Percentiles rank a stretch among this genome's conserved stretches.
Conservation (phyloP, 2,329 filamentous ascomycete genomes). For the Phyllosticta paracitricarpa region DNA sequence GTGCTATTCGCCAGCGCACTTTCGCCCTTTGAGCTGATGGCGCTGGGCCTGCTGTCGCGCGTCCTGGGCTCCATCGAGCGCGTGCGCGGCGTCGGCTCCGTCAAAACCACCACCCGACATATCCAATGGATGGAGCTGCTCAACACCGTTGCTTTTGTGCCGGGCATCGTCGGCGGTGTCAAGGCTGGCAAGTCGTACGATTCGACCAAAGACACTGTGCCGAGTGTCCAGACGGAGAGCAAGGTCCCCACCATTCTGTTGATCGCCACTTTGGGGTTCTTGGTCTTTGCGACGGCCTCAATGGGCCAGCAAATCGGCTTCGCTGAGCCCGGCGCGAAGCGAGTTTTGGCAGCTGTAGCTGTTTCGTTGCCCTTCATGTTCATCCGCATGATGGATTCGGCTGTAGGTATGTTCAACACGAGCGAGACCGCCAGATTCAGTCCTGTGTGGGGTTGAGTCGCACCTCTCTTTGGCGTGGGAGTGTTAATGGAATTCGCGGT, state of each 20-base stretch:
- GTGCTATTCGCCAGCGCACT: conserved; percentile 6
- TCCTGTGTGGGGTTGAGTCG: neutral
- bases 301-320: neutral
- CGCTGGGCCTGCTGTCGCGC: conserved; percentile 6
- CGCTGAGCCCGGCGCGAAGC: conserved; percentile 6
- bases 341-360: neutral
- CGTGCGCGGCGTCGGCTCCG: neutral
- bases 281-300: neutral
- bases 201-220: neutral
- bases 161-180: conserved; percentile 2
- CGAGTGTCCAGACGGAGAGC: neutral
- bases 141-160: neutral
- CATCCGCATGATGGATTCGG: neutral
- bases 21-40: conserved; percentile 3
- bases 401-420: neutral
- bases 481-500: conserved; percentile 4
- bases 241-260: neutral
- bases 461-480: neutral
- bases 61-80: neutral
- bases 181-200: neutral
- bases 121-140: conserved; percentile 1
- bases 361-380: conserved; percentile 2
- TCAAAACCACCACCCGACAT: conserved; percentile 1
- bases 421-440: neutral
- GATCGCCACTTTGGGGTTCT: neutral